These are phyloP conservation scores for Pseudoneurospora amorphoporcata DNA, from an alignment of 495 filamentous ascomycete species.

Conservation along the genomic window DNA sequence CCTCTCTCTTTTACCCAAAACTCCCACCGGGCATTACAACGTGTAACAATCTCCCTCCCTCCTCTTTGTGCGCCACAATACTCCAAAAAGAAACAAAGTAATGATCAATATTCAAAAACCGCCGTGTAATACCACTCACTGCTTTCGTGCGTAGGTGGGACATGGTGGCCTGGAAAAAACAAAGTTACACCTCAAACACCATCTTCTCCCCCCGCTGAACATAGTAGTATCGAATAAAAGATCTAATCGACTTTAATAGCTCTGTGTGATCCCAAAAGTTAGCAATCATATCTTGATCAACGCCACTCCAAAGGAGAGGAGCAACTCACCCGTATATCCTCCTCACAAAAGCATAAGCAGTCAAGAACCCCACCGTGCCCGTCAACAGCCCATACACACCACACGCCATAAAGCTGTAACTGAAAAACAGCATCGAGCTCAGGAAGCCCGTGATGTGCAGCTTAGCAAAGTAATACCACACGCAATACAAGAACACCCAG, in stretches of 20 bases:
- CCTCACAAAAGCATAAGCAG: slow-evolving; percentile 79
- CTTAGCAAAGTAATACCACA: slow-evolving; percentile 79
- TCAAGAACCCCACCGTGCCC: slow-evolving; percentile 82
- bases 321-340: slow-evolving; percentile 71
- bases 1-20: background rate
- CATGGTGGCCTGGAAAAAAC: background rate
- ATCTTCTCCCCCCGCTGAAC: background rate
- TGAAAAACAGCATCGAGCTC: slow-evolving; percentile 76
- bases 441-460: slow-evolving; percentile 77
- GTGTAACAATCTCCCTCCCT: background rate
- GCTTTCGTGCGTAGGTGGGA: background rate
- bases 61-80: background rate
- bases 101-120: background rate
- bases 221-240: background rate
- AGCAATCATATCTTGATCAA: background rate
- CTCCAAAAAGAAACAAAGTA: background rate
- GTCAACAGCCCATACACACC: slow-evolving; percentile 74
- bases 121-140: background rate
- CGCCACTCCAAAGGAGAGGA: background rate
- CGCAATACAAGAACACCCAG: slow-evolving; percentile 81
- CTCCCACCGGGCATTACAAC: background rate
- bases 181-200: background rate
- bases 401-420: slow-evolving; percentile 71
- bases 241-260: slow-evolving; percentile 10
- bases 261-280: background rate